phyloP scores from a whole-genome alignment of 352 stramenopile genomes.

The Phytophthora colocasiae region DNA sequence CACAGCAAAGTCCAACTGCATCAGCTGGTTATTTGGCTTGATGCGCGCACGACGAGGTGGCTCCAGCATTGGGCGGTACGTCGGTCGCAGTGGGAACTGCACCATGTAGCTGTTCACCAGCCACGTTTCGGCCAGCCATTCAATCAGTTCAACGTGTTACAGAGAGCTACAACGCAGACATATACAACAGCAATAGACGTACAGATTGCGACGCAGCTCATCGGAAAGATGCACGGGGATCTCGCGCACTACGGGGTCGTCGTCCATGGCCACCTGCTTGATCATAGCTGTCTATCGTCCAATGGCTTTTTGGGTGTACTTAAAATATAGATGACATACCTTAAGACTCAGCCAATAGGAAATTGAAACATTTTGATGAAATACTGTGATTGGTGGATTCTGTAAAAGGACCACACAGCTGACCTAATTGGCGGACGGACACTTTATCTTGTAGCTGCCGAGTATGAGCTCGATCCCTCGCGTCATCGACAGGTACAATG shows the following conservation, averaged over 20 bases:
- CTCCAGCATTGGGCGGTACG: conserved; percentile 78
- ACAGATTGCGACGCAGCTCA: conserved; percentile 72
- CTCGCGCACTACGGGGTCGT: conserved; percentile 84
- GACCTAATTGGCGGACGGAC: background rate
- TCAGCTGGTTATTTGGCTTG: conserved; percentile 77
- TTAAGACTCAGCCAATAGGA: no score
- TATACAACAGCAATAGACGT: conserved; percentile 25
- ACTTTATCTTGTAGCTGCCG: conserved; percentile 18
- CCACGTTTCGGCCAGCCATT: conserved; percentile 4
- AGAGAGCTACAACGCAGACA: background rate
- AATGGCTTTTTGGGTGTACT: conserved; percentile 21
- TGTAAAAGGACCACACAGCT: background rate
- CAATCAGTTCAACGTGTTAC: conserved; percentile 4
- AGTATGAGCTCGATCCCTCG: conserved; percentile 42
- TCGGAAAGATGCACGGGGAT: conserved; percentile 87
- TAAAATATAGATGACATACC: no score
- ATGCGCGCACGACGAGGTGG: conserved; percentile 64
- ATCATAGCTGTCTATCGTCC: conserved; percentile 25
- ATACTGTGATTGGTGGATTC: no score
- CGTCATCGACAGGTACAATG: conserved; percentile 53
- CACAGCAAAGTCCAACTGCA: conserved; percentile 82
- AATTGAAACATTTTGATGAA: no score
- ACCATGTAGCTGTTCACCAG: conserved; percentile 64
- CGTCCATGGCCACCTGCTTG: conserved; percentile 40
- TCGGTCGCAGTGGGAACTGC: conserved; percentile 82